These are phyloP conservation scores for Pezicula rhizophila DNA, from an alignment of 2,329 filamentous ascomycete genomes.

Conservation along the genomic window DNA sequence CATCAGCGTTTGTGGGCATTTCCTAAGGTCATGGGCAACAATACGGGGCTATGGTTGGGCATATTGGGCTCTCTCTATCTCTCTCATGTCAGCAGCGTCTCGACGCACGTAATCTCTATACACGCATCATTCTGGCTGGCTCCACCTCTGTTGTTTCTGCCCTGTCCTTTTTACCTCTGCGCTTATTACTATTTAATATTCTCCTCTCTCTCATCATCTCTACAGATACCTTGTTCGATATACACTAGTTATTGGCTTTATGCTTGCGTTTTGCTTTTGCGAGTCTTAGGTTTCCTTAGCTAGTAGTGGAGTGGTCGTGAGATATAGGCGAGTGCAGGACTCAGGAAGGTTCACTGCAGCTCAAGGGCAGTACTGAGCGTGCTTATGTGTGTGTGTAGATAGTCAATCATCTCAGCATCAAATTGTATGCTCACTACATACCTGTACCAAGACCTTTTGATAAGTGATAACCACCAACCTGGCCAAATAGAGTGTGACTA, in stretches of 20 bases:
- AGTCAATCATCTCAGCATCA: neutral
- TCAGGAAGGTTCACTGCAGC: neutral
- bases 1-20: conserved; percentile 24
- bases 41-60: conserved; percentile 32
- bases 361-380: neutral
- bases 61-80: conserved; percentile 26
- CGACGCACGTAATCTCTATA: conserved; percentile 23
- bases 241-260: conserved; percentile 27
- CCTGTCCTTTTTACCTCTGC: conserved; percentile 23
- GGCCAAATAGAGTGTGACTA: too few species aligned
- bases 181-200: conserved; percentile 15
- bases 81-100: conserved; percentile 16
- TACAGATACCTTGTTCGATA: conserved; percentile 58
- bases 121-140: conserved; percentile 27
- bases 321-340: neutral
- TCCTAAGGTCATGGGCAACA: conserved; percentile 39
- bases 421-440: neutral
- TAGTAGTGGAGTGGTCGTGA: conserved; percentile 4
- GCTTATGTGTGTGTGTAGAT: neutral
- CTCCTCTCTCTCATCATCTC: conserved; percentile 19
- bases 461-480: too few species aligned
- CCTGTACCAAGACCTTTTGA: conserved; percentile 9
- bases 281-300: conserved; percentile 10
- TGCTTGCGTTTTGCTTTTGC: conserved; percentile 11
- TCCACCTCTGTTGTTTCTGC: conserved; percentile 28